These are phyloP conservation scores for Trichoderma breve DNA, from an alignment of 2,329 filamentous ascomycete genomes.

Conservation along the genomic window DNA sequence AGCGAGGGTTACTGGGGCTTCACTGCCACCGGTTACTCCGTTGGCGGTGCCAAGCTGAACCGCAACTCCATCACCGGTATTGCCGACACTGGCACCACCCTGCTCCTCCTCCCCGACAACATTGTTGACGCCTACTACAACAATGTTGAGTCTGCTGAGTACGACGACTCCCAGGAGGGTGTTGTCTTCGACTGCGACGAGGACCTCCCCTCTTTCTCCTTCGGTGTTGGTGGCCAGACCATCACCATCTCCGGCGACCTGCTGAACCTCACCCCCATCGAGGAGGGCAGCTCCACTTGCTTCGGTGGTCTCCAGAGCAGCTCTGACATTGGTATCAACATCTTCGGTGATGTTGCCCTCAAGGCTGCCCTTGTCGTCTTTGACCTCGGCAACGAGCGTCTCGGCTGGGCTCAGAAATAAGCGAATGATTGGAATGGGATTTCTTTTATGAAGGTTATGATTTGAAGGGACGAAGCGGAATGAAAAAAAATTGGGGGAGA, in stretches of 20 bases:
- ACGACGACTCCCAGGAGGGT: conserved; percentile 40
- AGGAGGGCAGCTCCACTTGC: conserved; percentile 48
- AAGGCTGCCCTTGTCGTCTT: conserved; percentile 59
- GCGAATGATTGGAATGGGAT: neutral
- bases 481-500: neutral
- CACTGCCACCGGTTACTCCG: conserved; percentile 25
- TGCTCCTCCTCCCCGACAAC: conserved; percentile 56
- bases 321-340: conserved; percentile 45
- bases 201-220: conserved; percentile 46
- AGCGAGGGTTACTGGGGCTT: conserved; percentile 62
- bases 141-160: conserved; percentile 36
- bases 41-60: conserved; percentile 23
- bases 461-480: neutral
- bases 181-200: conserved; percentile 45
- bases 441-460: neutral
- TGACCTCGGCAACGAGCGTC: conserved; percentile 51
- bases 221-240: conserved; percentile 57
- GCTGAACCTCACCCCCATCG: conserved; percentile 47
- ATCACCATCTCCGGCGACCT: conserved; percentile 54
- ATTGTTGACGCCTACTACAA: conserved; percentile 50
- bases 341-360: conserved; percentile 61
- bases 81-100: conserved; percentile 60
- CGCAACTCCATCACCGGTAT: conserved; percentile 47
- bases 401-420: conserved; percentile 38
- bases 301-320: conserved; percentile 66